These are phyloP conservation scores for Chaetomium globosum DNA, from an alignment of 2,329 filamentous ascomycete species.

Conservation along the genomic window DNA sequence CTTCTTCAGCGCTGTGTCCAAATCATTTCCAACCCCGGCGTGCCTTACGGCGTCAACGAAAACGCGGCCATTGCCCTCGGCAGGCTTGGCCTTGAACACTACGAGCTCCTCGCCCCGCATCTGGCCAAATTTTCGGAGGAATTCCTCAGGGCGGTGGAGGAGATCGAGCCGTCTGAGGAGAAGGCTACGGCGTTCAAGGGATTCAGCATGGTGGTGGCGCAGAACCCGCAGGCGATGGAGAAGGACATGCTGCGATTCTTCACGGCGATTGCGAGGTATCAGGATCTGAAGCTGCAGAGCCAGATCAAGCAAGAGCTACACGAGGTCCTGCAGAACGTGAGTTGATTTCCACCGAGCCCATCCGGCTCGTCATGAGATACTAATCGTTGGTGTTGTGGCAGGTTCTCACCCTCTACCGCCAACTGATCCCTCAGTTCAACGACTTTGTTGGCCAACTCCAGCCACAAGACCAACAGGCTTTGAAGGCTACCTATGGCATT, in stretches of 20 bases:
- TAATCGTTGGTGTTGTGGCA: conserved; percentile 34
- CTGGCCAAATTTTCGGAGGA: conserved; percentile 78
- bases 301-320: conserved; percentile 67
- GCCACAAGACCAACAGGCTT: conserved; percentile 52
- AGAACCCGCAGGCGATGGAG: conserved; percentile 92
- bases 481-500: conserved; percentile 54
- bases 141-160: conserved; percentile 79
- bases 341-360: conserved; percentile 36
- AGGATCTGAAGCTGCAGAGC: conserved; percentile 62
- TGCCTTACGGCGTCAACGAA: conserved; percentile 84
- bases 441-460: conserved; percentile 57
- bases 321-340: conserved; percentile 75
- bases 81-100: conserved; percentile 78
- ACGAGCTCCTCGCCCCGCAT: conserved; percentile 74
- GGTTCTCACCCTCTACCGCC: conserved; percentile 59
- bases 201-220: conserved; percentile 80
- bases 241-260: conserved; percentile 81
- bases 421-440: conserved; percentile 62
- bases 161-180: conserved; percentile 86
- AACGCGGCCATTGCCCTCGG: conserved; percentile 94
- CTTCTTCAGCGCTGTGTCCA: conserved; percentile 76
- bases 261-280: conserved; percentile 76
- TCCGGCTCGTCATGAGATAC: too few species aligned
- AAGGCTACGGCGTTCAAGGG: conserved; percentile 93
- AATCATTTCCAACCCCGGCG: conserved; percentile 81